These are phyloP conservation scores for Diaporthe nobilis DNA, from an alignment of 2,329 filamentous ascomycete species.

Conservation along the genomic window DNA sequence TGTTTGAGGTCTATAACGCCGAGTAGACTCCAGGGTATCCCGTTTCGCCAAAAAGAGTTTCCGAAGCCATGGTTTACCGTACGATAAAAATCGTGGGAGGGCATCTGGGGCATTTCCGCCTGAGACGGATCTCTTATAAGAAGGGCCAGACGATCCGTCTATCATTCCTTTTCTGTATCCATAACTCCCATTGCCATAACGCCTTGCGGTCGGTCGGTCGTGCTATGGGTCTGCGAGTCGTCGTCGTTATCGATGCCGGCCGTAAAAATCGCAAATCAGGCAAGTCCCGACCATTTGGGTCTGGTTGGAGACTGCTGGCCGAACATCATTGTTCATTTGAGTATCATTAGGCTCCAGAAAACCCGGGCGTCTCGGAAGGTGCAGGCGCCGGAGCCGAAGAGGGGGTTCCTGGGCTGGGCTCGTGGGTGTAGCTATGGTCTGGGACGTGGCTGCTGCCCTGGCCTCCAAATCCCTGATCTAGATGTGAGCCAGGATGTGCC, in stretches of 20 bases:
- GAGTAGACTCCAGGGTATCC: constrained; percentile 23
- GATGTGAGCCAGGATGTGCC: constrained; percentile 2
- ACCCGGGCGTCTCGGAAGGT: background rate
- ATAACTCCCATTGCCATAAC: constrained; percentile 11
- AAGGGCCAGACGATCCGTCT: background rate
- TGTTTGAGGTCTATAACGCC: constrained; percentile 25
- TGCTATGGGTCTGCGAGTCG: background rate
- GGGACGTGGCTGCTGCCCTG: background rate
- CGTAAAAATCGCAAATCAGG: background rate
- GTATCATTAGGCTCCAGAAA: background rate
- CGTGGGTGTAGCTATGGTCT: constrained; percentile 11
- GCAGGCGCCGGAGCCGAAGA: background rate
- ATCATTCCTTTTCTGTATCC: background rate
- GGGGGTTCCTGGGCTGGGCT: background rate
- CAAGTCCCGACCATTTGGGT: background rate
- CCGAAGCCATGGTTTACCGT: background rate
- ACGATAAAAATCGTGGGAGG: background rate
- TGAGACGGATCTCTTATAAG: background rate
- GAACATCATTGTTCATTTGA: background rate
- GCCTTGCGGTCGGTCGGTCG: background rate
- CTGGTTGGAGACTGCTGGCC: too few species aligned
- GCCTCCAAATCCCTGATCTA: constrained; percentile 8
- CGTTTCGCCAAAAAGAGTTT: background rate
- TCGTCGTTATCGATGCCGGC: background rate
- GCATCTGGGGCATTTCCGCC: background rate